Conservation (phyloP, 345 rosid genomes). For the Populus simonii region DNA sequence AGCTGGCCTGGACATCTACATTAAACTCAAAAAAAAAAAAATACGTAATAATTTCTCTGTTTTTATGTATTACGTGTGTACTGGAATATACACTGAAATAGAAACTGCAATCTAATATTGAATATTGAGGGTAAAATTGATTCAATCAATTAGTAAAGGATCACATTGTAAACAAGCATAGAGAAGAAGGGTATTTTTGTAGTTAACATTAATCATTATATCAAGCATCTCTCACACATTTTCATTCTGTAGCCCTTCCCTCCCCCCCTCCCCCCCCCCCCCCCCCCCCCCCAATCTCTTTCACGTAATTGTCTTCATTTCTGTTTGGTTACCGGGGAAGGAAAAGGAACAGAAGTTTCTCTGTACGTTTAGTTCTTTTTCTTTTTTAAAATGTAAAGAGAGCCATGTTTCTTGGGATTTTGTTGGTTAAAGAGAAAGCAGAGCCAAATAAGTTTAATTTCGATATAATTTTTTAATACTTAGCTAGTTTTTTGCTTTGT, state of each 20-base stretch:
- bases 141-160: too few species aligned
- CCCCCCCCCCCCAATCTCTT: neutral
- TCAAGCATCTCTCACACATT: neutral
- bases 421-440: neutral
- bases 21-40: too few species aligned
- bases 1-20: too few species aligned
- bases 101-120: too few species aligned
- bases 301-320: neutral
- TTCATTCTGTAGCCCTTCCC: neutral
- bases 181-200: neutral
- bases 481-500: too few species aligned
- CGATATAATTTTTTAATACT: neutral
- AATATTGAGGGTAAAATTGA: too few species aligned
- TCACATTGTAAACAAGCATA: neutral
- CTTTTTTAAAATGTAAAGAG: neutral
- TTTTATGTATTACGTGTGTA: too few species aligned
- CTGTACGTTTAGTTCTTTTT: neutral
- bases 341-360: neutral
- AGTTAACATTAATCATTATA: neutral
- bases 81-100: too few species aligned
- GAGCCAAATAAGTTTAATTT: neutral
- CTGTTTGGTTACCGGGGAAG: neutral
- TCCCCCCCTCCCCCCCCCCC: too few species aligned
- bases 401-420: neutral
- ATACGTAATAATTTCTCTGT: too few species aligned